Evolutionary conservation across 2,329 filamentous ascomycete species (phyloP).

Genomic region (Ascochyta lentis): DNA sequence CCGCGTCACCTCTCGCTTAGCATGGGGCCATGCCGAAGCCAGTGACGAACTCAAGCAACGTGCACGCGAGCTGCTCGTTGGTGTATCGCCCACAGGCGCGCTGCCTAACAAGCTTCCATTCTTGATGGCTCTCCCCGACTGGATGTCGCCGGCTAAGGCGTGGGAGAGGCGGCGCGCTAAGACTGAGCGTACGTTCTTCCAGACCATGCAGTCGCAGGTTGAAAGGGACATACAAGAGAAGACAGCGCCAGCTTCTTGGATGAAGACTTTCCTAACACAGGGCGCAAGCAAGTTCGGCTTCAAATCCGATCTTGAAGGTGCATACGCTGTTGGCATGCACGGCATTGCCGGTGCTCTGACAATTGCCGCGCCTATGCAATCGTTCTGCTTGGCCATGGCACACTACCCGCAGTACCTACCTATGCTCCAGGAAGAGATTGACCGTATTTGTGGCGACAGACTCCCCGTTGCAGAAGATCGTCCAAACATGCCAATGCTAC

Average conservation of each 20-base stretch:
- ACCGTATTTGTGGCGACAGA: conserved; percentile 50
- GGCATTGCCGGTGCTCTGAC: conserved; percentile 56
- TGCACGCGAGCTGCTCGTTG: conserved; percentile 55
- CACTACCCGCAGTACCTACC: conserved; percentile 53
- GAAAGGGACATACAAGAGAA: conserved; percentile 43
- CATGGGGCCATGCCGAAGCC: conserved; percentile 54
- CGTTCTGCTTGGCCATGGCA: conserved; percentile 55
- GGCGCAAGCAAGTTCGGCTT: conserved; percentile 51
- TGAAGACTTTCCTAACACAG: conserved; percentile 50
- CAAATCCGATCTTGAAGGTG: conserved; percentile 53
- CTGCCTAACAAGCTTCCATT: conserved; percentile 55
- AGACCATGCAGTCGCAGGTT: conserved; percentile 54
- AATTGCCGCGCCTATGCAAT: conserved; percentile 56
- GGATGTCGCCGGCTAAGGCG: conserved; percentile 51
- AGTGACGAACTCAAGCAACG: conserved; percentile 57
- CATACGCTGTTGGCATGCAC: conserved; percentile 57
- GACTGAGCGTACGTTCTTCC: conserved; percentile 54
- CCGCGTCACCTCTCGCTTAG: conserved; percentile 55
- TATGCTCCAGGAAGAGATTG: conserved; percentile 51
- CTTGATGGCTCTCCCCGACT: conserved; percentile 54
- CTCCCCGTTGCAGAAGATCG: conserved; percentile 47
- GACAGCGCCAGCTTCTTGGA: conserved; percentile 51
- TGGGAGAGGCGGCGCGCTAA: conserved; percentile 54
- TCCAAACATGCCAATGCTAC: conserved; percentile 49
- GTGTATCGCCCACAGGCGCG: conserved; percentile 55